Evolutionary conservation across 1,139 yeast genomes (phyloP), one percentile per base, ranked within the genome.

Genomic region (Blastobotrys illinoisensis): DNA sequence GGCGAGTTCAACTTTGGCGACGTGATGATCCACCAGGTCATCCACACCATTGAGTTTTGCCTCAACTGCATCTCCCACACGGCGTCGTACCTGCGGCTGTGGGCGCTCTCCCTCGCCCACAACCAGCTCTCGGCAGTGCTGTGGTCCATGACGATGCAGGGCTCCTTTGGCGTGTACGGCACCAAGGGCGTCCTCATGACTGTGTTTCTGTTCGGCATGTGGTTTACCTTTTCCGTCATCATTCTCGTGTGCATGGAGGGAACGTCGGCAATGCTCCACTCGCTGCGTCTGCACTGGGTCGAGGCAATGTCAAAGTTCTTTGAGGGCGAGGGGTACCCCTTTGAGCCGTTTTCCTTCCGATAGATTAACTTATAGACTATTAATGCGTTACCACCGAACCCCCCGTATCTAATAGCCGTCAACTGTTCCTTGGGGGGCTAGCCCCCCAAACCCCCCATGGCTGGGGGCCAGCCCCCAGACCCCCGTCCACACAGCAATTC

Each of bases 231-330:
- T 59, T 91, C 99, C 0, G 91, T 90, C 24, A 85, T 90, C 62
- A 90, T 95, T 52, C 79, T 95, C 68, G 98, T 93, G 50, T 78
- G 89, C 55, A 93, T 95, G 99, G 99, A 95, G 73, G 99, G 99
- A 53, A 95, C 99, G 0, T 88, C 97, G 47, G 99, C 99, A 19
- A 95, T 95, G 99, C 79, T 95, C 65, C 99, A 95, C 73, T 88
- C 97, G 6, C 79, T 95, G 65, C 87, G 99, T 73, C 78, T 93
- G 66, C 99, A 93, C 71, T 93, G 99, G 99, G 99, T 95, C 56
- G 99, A 95, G 73, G 89, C 97, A 32, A 95, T 95, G 99, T 90
- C 97, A 53, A 95, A 95, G 74, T 93, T 89, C 72, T 95, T 91
- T 67, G 90, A 88, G 67, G 99, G 99, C 62, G 98, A 93, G 70